These are phyloP conservation scores for Colletotrichum higginsianum DNA, from an alignment of 2,329 filamentous ascomycete species.

Conservation along the genomic window DNA sequence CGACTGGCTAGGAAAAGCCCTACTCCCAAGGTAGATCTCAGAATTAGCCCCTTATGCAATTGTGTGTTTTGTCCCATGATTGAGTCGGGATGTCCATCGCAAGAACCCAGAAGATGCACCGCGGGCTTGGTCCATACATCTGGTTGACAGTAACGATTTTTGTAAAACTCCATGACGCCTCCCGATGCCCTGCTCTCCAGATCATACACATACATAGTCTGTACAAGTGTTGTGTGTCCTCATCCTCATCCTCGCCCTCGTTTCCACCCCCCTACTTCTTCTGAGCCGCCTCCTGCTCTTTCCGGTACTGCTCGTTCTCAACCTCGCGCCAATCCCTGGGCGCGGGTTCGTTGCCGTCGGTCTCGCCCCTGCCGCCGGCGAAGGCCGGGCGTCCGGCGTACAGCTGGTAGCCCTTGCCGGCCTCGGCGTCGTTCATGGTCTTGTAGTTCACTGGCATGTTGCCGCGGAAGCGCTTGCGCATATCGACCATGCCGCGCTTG, in stretches of 20 bases:
- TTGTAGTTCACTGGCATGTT: conserved; percentile 86
- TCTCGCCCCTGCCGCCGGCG: conserved; percentile 73
- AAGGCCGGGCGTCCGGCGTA: conserved; percentile 85
- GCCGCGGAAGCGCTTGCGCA: conserved; percentile 97
- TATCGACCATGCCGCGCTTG: conserved; percentile 96
- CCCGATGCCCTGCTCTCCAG: conserved; percentile 38
- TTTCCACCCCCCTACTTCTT: conserved; percentile 43
- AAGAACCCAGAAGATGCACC: conserved; percentile 1
- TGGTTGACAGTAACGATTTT: conserved; percentile 8
- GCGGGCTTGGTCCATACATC: conserved; percentile 1
- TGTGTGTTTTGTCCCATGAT: neutral
- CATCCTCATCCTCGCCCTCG: neutral
- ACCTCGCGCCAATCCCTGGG: conserved; percentile 74
- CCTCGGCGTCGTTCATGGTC: conserved; percentile 73
- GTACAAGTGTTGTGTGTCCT: conserved; percentile 24
- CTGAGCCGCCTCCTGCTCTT: conserved; percentile 51
- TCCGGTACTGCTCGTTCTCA: conserved; percentile 74
- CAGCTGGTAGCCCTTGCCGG: conserved; percentile 75
- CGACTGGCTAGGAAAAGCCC: neutral
- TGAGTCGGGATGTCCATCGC: conserved; percentile 18
- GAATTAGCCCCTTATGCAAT: neutral
- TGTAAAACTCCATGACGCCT: conserved; percentile 40
- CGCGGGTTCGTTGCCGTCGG: conserved; percentile 76
- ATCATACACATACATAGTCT: conserved; percentile 40
- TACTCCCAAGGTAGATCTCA: neutral